A percentile compares a stretch with the other conserved stretches of the same genome.
phyloP scores from a whole-genome alignment of 495 filamentous ascomycete genomes.

The Hyaloscypha hepaticicola region DNA sequence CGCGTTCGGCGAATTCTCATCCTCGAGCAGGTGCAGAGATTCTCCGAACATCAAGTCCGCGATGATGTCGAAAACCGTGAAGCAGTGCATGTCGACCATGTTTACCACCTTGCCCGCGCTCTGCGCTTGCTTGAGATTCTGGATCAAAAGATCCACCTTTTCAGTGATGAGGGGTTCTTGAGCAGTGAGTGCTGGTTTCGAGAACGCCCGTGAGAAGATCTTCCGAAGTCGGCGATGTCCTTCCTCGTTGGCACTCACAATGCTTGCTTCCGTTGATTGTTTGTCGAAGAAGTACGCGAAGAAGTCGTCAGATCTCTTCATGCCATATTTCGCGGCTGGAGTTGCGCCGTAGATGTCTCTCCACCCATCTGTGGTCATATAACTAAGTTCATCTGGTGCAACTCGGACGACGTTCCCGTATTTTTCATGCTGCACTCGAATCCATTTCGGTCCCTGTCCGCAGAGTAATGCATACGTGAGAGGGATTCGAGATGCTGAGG shows the following conservation, averaged over 20 bases:
- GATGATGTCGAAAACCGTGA: neutral
- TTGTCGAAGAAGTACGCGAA: slow-evolving; percentile 10
- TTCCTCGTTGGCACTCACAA: slow-evolving; percentile 11
- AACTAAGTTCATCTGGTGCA: slow-evolving; percentile 51
- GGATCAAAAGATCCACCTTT: neutral
- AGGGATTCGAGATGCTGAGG: slow-evolving; percentile 40
- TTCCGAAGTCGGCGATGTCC: neutral
- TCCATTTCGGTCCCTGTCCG: slow-evolving; percentile 42
- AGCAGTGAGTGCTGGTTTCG: slow-evolving; percentile 6
- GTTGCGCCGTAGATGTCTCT: slow-evolving; percentile 50
- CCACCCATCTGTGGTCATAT: slow-evolving; percentile 48
- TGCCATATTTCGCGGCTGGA: slow-evolving; percentile 11
- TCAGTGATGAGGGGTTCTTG: neutral
- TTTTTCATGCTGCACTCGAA: slow-evolving; percentile 45
- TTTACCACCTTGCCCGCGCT: neutral
- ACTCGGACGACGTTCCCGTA: slow-evolving; percentile 56
- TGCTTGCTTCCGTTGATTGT: slow-evolving; percentile 6
- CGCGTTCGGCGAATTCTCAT: neutral
- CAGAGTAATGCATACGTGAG: slow-evolving; percentile 31
- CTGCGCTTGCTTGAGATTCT: neutral
- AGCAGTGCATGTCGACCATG: neutral
- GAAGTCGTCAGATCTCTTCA: slow-evolving; percentile 15
- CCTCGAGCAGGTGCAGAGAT: neutral
- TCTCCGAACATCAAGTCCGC: neutral
- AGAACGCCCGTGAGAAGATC: slow-evolving; percentile 9